phyloP scores from a whole-genome alignment of 2,329 filamentous ascomycete species.

The Stachybotrys chlorohalonatus region DNA sequence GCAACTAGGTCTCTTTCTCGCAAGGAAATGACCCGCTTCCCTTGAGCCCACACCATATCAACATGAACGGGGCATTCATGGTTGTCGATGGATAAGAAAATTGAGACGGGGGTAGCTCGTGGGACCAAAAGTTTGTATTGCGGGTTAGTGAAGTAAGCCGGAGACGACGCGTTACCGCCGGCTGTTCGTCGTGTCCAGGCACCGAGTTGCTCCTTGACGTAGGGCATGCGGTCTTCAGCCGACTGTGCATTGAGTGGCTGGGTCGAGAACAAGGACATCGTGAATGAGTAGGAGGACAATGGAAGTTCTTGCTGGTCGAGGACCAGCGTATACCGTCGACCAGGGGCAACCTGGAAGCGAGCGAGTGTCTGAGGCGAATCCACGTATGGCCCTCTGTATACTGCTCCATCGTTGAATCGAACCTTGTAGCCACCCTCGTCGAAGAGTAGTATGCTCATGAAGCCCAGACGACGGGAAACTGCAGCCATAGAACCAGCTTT shows the following conservation, averaged over 20 bases:
- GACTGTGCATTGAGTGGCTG: slow-evolving; percentile 49
- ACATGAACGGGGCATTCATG: slow-evolving; percentile 71
- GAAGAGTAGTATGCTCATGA: slow-evolving; percentile 82
- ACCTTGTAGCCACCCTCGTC: slow-evolving; percentile 61
- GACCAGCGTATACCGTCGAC: slow-evolving; percentile 49
- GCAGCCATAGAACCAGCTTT: slow-evolving; percentile 30
- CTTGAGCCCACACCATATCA: slow-evolving; percentile 71
- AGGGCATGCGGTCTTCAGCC: slow-evolving; percentile 50
- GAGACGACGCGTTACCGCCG: slow-evolving; percentile 72
- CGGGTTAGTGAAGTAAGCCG: slow-evolving; percentile 76
- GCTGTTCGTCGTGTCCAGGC: slow-evolving; percentile 73
- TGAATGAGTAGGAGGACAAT: slow-evolving; percentile 69
- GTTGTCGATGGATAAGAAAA: slow-evolving; percentile 62
- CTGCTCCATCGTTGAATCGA: slow-evolving; percentile 60
- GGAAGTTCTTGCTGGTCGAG: slow-evolving; percentile 73
- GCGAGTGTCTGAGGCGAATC: slow-evolving; percentile 89
- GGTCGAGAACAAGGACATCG: slow-evolving; percentile 72
- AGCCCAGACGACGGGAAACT: slow-evolving; percentile 55
- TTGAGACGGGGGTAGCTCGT: slow-evolving; percentile 50
- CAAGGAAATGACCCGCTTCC: slow-evolving; percentile 61
- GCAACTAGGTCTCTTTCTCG: slow-evolving; percentile 68
- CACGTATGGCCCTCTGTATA: slow-evolving; percentile 76
- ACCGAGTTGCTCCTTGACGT: slow-evolving; percentile 49
- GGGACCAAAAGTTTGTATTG: slow-evolving; percentile 65
- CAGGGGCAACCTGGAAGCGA: slow-evolving; percentile 41